phyloP scores from a whole-genome alignment of 1,284 basidiomycete species.

The Ceratorhiza oryzae-sativae region DNA sequence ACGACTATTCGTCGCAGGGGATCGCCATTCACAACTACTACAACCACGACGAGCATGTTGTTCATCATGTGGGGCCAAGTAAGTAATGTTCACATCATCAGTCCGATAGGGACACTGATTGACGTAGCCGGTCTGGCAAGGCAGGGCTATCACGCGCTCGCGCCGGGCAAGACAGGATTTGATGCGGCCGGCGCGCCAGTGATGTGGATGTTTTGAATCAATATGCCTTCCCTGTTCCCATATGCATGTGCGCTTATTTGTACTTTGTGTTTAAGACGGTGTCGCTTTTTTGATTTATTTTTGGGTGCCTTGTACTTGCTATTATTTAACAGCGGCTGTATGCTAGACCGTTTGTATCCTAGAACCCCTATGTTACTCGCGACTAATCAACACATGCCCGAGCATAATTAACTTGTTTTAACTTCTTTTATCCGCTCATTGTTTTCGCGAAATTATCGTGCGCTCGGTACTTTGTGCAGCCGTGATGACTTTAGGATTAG shows the following conservation, averaged over 20 bases:
- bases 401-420: background rate
- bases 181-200: slow-evolving; percentile 36
- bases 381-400: slow-evolving; percentile 15
- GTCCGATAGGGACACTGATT: slow-evolving; percentile 14
- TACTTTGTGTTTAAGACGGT: background rate
- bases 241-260: slow-evolving; percentile 8
- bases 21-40: slow-evolving; percentile 16
- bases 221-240: slow-evolving; percentile 6
- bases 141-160: slow-evolving; percentile 27
- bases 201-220: slow-evolving; percentile 12
- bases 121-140: slow-evolving; percentile 32
- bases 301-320: slow-evolving; percentile 16
- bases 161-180: slow-evolving; percentile 37
- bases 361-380: slow-evolving; percentile 4
- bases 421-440: background rate
- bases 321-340: slow-evolving; percentile 8
- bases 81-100: slow-evolving; percentile 2
- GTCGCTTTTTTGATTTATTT: slow-evolving; percentile 7
- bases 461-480: background rate
- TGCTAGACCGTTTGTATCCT: slow-evolving; percentile 20
- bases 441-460: slow-evolving; percentile 8
- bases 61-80: slow-evolving; percentile 32
- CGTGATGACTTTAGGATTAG: background rate
- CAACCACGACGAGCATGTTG: slow-evolving; percentile 4
- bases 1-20: background rate